These are phyloP conservation scores for Pythium vanterpoolii DNA, from an alignment of 352 stramenopile species.

Conservation along the genomic window DNA sequence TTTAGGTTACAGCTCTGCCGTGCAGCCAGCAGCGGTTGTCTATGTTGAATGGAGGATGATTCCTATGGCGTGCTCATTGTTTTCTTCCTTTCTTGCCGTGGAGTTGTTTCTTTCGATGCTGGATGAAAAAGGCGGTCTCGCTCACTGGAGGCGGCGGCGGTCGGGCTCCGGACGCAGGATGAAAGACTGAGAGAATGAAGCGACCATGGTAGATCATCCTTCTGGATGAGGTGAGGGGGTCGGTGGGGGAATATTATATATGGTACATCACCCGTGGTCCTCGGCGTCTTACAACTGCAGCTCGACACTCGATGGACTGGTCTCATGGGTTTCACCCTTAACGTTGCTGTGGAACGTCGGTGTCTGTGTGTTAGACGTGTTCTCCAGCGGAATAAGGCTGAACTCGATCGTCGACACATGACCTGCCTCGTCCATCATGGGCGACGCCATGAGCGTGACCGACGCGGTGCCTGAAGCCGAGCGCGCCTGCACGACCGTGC, in stretches of 20 bases:
- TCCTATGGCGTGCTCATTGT: conserved; percentile 4
- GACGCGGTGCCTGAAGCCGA: conserved; percentile 38
- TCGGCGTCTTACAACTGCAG: conserved; percentile 34
- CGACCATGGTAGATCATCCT: neutral
- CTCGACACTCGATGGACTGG: conserved; percentile 54
- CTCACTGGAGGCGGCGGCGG: neutral
- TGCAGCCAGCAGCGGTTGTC: neutral
- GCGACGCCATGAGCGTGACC: conserved; percentile 54
- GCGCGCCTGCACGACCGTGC: conserved; percentile 49
- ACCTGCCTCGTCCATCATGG: conserved; percentile 56
- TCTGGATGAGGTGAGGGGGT: neutral
- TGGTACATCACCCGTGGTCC: conserved; percentile 21
- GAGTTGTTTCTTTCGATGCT: conserved; percentile 2
- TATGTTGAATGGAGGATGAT: neutral
- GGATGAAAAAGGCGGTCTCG: neutral
- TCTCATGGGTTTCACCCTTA: conserved; percentile 41
- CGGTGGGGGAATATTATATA: conserved; percentile 25
- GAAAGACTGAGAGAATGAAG: neutral
- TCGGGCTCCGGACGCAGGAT: neutral
- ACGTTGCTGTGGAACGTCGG: conserved; percentile 18
- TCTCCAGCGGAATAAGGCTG: conserved; percentile 62
- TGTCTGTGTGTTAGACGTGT: conserved; percentile 32
- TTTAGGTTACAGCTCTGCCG: conserved; percentile 11
- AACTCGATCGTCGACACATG: conserved; percentile 53
- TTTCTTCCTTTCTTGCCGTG: conserved; percentile 1